These are phyloP conservation scores for Amanita phalloides DNA, from an alignment of 768 basidiomycete genomes.

Conservation along the genomic window DNA sequence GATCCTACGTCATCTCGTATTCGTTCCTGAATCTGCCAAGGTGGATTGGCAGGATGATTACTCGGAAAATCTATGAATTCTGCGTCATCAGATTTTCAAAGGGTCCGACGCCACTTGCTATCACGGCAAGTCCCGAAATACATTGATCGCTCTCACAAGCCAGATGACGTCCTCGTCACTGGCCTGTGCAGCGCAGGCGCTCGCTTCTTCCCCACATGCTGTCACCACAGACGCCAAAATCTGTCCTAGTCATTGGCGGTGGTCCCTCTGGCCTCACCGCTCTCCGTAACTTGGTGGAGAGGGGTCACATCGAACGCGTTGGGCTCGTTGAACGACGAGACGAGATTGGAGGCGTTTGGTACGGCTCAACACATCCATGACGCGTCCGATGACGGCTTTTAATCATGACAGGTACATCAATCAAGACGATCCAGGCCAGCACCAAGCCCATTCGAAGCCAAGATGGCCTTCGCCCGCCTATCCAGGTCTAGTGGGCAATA, in stretches of 20 bases:
- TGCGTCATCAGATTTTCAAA: no score
- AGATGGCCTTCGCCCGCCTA: conserved; percentile 40
- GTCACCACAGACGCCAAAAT: conserved; percentile 12
- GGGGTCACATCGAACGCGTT: conserved; percentile 30
- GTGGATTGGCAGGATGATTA: no score
- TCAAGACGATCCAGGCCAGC: conserved; percentile 5
- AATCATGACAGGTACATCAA: not conserved
- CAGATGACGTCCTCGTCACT: no score
- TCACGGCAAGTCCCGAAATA: no score
- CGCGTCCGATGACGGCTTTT: no score
- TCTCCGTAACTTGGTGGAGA: conserved; percentile 34
- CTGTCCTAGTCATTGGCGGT: conserved; percentile 34
- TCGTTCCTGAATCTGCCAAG: no score
- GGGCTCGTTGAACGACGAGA: conserved; percentile 34
- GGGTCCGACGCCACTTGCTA: no score
- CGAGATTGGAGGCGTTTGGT: conserved; percentile 45
- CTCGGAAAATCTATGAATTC: no score
- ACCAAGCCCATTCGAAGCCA: conserved; percentile 14
- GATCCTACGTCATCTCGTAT: no score
- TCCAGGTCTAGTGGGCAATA: conserved; percentile 36
- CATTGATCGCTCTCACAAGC: no score
- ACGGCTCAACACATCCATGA: not conserved
- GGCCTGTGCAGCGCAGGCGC: no score
- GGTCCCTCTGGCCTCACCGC: conserved; percentile 38
- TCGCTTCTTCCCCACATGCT: no score